Percentiles rank a stretch among this genome's conserved stretches.
Evolutionary conservation across 352 stramenopile genomes (phyloP).

Genomic region (Saprolegnia diclina): DNA sequence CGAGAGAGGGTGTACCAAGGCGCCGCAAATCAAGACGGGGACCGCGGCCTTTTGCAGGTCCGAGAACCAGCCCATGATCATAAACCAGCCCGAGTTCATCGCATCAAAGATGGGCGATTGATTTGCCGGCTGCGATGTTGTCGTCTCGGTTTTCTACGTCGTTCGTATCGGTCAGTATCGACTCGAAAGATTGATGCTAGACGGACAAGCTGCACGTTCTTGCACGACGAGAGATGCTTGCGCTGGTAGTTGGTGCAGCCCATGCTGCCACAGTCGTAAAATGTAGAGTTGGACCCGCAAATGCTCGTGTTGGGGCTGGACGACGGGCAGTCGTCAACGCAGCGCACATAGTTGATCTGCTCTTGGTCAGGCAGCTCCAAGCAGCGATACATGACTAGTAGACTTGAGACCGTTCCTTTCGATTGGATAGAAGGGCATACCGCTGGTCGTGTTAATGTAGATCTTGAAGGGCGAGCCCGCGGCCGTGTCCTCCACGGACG

Average conservation of each 20-base stretch:
- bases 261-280: conserved; percentile 44
- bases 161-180: background rate
- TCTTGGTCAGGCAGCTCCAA: conserved; percentile 56
- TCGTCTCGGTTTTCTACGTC: conserved; percentile 16
- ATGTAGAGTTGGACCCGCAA: conserved; percentile 40
- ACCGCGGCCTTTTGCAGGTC: conserved; percentile 73
- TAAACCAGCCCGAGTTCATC: conserved; percentile 42
- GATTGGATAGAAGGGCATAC: background rate
- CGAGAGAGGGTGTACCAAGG: conserved; percentile 33
- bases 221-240: conserved; percentile 9
- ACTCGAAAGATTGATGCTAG: background rate
- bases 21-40: conserved; percentile 69
- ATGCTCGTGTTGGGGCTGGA: conserved; percentile 31
- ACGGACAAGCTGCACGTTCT: conserved; percentile 9
- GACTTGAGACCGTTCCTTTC: background rate
- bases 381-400: conserved; percentile 54
- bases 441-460: conserved; percentile 49
- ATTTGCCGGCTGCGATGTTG: background rate
- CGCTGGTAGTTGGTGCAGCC: conserved; percentile 36
- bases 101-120: conserved; percentile 22
- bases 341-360: conserved; percentile 41
- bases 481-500: conserved; percentile 41
- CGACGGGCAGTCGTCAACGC: conserved; percentile 54
- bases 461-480: conserved; percentile 59
- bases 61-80: conserved; percentile 66